Evolutionary conservation across 805 yeast species (phyloP), one percentile per base, ranked within the genome.

Genomic region (Sugiyamaella lignohabitans): DNA sequence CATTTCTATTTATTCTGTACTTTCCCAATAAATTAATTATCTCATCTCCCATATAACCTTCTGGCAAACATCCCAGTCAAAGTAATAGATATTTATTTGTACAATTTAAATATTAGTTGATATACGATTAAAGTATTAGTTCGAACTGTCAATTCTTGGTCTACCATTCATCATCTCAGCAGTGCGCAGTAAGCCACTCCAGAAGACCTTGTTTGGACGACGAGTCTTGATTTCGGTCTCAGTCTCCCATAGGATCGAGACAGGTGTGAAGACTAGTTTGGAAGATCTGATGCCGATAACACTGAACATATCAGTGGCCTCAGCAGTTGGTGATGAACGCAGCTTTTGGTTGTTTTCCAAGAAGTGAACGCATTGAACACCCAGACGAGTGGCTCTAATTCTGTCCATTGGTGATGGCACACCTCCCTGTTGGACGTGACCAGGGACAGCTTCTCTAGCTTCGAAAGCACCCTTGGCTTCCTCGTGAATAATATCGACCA

Each of bases 401-500:
- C 98, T 80, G 64, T 93, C 98, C 71, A 89, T 84, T 4, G 98
- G 87, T 5, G 96, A 82, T 43, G 98, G 98, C 45, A 80, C 77
- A 50, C 89, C 93, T 64, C 98, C 98, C 69, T 93, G 98, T 73
- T 93, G 98, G 49, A 91, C 93, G 63, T 91, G 98, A 24, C 98
- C 98, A 22, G 98, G 98, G 50, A 89, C 79, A 14, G 98, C 98
- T 3, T 96, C 88, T 64, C 94, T 82, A 16, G 93, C 84, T 59
- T 89, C 97, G 63, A 86, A 93, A 54, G 73, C 74, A 41, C 84
- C 86, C 34, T 75, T 66, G 30, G 88, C 81, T 59, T 87, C 89
- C 60, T 84, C 84, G 51, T 80, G 79, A 58, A 91, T 82, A 48
- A 93, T 86, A 51, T 85, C 81, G 14, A 96, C 87, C 58, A 93